Percentiles rank a stretch among this genome's conserved stretches.
phyloP scores from a whole-genome alignment of 176 grass and related monocot genomes.

The Panicum miliaceum region DNA sequence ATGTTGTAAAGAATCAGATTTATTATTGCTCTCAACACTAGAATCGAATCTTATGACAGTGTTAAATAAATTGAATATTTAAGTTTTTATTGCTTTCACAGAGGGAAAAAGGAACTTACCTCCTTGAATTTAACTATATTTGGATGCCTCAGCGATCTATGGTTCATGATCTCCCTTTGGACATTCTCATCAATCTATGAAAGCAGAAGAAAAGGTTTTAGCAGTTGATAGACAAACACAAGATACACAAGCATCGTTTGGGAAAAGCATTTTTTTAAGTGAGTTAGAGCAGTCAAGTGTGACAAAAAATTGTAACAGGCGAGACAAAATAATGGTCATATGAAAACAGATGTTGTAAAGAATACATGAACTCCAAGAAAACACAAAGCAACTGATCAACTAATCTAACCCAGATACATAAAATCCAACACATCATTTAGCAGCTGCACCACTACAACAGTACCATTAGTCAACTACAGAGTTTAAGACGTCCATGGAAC shows the following conservation, averaged over 20 bases:
- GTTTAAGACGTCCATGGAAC: background rate
- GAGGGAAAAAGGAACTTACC: constrained; percentile 49
- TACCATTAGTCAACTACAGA: background rate
- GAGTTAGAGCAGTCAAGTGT: background rate
- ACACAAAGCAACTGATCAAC: constrained; percentile 11
- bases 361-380: constrained; percentile 4
- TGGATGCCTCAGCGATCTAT: constrained; percentile 88
- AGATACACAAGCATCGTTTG: constrained; percentile 11
- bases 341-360: background rate
- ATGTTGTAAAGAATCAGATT: background rate
- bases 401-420: background rate
- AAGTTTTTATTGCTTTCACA: constrained; percentile 13
- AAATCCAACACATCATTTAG: background rate
- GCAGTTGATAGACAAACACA: constrained; percentile 11
- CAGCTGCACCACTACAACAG: background rate
- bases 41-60: background rate
- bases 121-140: constrained; percentile 97
- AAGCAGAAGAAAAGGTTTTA: constrained; percentile 26
- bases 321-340: background rate
- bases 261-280: background rate
- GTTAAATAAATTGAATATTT: constrained; percentile 18
- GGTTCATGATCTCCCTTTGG: constrained; percentile 98
- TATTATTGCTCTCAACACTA: background rate
- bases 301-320: background rate
- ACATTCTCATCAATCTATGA: constrained; percentile 97